Base-by-base conservation (phyloP, 208 protist genomes). In the Acanthamoeba lenticulata region DNA sequence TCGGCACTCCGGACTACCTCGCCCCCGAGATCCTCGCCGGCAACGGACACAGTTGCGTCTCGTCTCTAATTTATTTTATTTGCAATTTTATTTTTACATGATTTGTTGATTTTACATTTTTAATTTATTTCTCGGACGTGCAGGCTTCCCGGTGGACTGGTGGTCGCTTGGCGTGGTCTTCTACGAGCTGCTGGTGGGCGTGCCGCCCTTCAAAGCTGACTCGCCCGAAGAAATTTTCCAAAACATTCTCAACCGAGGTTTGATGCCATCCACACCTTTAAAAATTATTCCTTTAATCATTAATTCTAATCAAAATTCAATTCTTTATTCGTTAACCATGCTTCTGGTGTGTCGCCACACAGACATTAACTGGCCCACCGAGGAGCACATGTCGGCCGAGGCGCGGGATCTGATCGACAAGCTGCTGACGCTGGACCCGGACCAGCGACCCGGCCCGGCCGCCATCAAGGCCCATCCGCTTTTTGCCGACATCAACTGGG, bases 131-230 rank as follows among this genome's bases (percentile, higher is more conserved):
- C n/a, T 1, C 79, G 34, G 9, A 13, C 21, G 11, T 11, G 69
- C 29, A 88, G 79, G 45, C 47, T 77, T 92, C 29, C 90, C 72
- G 3, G 96, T 97, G 6, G 97, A 98, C 92, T 97, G 94, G 94
- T 98, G 97, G 97, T 94, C 97, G 21, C 69, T 98, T 0, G 97
- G 97, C n/a, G 94, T 98, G 62, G 95, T 97, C 15, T 11, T 97
- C n/a, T 97, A 96, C 74, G 97, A 98, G 79, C 96, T 98, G 5
- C 86, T 98, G 1, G 90, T 88, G 29, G 97, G 97, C 9, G 34
- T 77, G 24, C 97, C 97, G 36, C 97, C 97, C 9, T 98, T 98
- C 45, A 97, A 97, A 45, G 97, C 95, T 40, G 97, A 98, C 19
- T 95, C 97, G 17, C 96, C 96, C n/a, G 96, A 97, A 72, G 32